Conservation (phyloP, 768 basidiomycete species). For the Leccinum disarticulatum region DNA sequence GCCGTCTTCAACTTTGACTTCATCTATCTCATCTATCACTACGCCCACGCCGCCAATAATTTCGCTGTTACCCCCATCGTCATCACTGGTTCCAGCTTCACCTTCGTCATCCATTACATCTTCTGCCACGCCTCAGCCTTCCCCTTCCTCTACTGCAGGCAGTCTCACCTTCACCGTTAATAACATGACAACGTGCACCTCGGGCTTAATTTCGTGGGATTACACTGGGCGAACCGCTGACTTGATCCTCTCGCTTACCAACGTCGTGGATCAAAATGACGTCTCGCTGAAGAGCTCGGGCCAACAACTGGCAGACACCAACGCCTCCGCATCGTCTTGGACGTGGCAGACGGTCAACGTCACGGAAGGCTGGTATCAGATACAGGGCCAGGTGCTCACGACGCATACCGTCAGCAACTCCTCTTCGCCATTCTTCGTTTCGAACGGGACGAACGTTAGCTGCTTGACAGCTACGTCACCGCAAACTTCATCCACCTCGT, state of each 20-base stretch:
- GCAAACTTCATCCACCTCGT: constrained; percentile 14
- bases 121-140: constrained; percentile 16
- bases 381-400: constrained; percentile 24
- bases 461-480: constrained; percentile 30
- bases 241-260: constrained; percentile 40
- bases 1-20: constrained; percentile 8
- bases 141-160: constrained; percentile 10
- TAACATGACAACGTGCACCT: constrained; percentile 37
- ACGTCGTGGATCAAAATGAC: constrained; percentile 34
- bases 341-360: constrained; percentile 49
- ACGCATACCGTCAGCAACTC: background rate
- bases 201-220: constrained; percentile 38
- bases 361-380: constrained; percentile 48
- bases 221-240: constrained; percentile 35
- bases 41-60: background rate
- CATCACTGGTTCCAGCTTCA: constrained; percentile 9
- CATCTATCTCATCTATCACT: constrained; percentile 1
- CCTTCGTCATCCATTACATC: constrained; percentile 10
- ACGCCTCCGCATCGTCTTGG: constrained; percentile 30
- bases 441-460: constrained; percentile 35
- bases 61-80: background rate
- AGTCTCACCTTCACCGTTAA: constrained; percentile 26
- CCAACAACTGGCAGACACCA: constrained; percentile 26
- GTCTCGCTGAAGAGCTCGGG: constrained; percentile 13
- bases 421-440: constrained; percentile 38